Evolutionary conservation across 192 early-diverging fungal species (phyloP).

Genomic region (Anaeromyces robustus): DNA sequence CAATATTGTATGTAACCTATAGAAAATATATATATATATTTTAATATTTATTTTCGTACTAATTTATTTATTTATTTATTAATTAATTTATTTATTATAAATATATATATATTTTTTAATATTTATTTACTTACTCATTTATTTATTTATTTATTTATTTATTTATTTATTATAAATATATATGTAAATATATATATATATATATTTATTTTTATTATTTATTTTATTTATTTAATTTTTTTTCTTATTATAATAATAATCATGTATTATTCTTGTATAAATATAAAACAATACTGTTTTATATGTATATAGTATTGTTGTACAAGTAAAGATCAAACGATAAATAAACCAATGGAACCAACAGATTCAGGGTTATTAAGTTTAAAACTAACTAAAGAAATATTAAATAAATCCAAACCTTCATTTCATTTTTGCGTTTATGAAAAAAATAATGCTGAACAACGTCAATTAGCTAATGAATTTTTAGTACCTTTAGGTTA

Average conservation of each 20-base stretch:
- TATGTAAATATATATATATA: too few species aligned
- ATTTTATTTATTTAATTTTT: background rate
- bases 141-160: too few species aligned
- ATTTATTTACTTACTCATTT: too few species aligned
- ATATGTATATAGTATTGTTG: background rate
- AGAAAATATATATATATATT: too few species aligned
- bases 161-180: too few species aligned
- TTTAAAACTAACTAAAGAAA: conserved; percentile 22
- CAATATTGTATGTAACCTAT: conserved; percentile 26
- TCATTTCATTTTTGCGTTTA: conserved; percentile 41
- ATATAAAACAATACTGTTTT: conserved; percentile 2
- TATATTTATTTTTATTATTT: too few species aligned
- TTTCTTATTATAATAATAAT: too few species aligned
- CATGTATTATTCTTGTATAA: too few species aligned
- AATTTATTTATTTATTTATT: too few species aligned
- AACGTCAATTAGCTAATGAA: conserved; percentile 7
- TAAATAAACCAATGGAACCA: conserved; percentile 27
- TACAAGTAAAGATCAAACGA: conserved; percentile 20
- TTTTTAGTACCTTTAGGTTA: conserved; percentile 10
- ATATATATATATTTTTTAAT: too few species aligned
- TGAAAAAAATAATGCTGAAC: conserved; percentile 5
- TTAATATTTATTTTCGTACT: too few species aligned
- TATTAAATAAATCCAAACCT: conserved; percentile 10
- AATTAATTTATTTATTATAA: too few species aligned
- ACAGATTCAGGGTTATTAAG: conserved; percentile 42